Conservation (phyloP, 2,329 filamentous ascomycete species). For the Aspergillus fijiensis region DNA sequence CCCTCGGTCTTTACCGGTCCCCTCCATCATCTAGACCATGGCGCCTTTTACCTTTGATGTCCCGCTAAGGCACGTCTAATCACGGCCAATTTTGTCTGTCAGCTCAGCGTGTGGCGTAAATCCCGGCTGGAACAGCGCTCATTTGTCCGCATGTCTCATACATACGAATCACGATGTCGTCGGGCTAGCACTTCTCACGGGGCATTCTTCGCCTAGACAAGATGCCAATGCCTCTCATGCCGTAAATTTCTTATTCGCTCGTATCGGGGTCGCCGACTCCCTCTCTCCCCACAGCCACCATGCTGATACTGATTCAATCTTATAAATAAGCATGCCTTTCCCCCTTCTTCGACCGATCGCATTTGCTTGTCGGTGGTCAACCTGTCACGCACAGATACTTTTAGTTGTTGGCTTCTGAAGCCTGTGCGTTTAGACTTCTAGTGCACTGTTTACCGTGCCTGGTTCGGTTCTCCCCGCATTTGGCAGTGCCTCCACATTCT, state of each 20-base stretch:
- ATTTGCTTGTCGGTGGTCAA: background rate
- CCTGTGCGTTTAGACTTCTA: background rate
- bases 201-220: constrained; percentile 4
- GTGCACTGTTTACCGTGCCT: background rate
- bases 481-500: constrained; percentile 3
- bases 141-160: constrained; percentile 3
- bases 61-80: constrained; percentile 1
- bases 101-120: constrained; percentile 5
- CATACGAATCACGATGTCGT: constrained; percentile 6
- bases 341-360: background rate
- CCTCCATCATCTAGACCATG: background rate
- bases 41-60: background rate
- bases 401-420: background rate
- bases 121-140: background rate
- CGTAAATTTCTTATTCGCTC: constrained; percentile 1
- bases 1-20: background rate
- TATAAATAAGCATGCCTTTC: background rate
- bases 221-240: constrained; percentile 2
- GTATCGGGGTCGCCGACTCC: constrained; percentile 5
- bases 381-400: background rate
- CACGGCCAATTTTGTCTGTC: background rate
- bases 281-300: background rate
- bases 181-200: background rate
- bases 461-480: constrained; percentile 1
- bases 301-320: background rate